Base-by-base conservation (phyloP, 2,329 filamentous ascomycete genomes). In the Rutstroemia sp. region DNA sequence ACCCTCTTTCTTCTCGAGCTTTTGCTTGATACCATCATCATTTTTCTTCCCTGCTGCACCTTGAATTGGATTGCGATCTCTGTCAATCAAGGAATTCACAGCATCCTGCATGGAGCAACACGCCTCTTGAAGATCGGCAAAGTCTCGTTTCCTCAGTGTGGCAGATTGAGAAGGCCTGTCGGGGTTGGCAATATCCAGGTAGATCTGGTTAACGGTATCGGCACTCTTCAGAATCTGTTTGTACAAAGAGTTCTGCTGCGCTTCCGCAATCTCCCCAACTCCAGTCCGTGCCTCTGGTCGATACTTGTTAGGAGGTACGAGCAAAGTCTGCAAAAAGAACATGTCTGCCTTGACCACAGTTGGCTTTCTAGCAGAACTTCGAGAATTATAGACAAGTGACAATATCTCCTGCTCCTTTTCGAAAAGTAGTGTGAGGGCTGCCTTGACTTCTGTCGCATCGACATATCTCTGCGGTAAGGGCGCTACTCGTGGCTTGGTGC, bases 1-100 rank as follows among this genome's bases (percentile, higher is more conserved):
- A 62, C 94, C 94, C 69, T 99, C 95, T 74, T 99, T 99, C 78
- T 99, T 99, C 74, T 99, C 94, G 27, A 99, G 79, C 69, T 92
- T 88, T 70, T 99, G 94, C 74, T 99, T 99, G 74, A 99, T 95
- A 64, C 95, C 94, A 61, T 96, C 92, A 60, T 95, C 89, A 53
- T 89, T 87, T 56, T 85, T 80, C 66, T 87, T 86, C 14, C 85
- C 89, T 27, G 90, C 89, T 17, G 83, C 78, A 51, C 90, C 90
- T 61, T 88, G 85, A 3, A 90, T 78, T 2, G 91, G 89, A 66
- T 94, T 95, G 60, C 92, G 86, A 67, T 92, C 88, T 61, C 87
- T 84, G 71, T 99, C 94, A 63, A 97, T 90, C 53, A 99, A 76
- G n/a, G 88, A 85, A 69, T 99, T 99, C 60, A 97, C 89, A 25